These are phyloP conservation scores for Eucalyptus lansdowneana DNA, from an alignment of 345 rosid species.

Conservation along the genomic window DNA sequence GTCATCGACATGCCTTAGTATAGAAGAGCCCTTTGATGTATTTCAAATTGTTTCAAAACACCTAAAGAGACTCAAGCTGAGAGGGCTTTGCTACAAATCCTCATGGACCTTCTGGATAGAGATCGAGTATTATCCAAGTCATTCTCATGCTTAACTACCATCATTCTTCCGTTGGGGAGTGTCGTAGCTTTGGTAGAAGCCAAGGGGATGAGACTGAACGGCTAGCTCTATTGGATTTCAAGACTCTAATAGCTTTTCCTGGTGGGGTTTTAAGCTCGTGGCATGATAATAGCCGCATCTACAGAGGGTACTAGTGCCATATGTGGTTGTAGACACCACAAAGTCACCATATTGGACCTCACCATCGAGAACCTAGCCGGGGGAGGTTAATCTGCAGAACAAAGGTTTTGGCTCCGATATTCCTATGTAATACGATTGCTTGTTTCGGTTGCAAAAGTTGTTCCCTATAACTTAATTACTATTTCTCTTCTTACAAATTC, in stretches of 20 bases:
- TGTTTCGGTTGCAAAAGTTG: too few species aligned
- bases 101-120: neutral
- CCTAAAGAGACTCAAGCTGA: neutral
- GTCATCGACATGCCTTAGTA: too few species aligned
- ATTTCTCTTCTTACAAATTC: too few species aligned
- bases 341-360: neutral
- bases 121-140: too few species aligned
- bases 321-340: neutral
- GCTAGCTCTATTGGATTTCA: neutral
- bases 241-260: neutral
- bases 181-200: neutral
- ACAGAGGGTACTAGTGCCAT: too few species aligned
- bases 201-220: neutral
- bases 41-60: too few species aligned
- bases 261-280: neutral
- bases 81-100: neutral
- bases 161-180: neutral
- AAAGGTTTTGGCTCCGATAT: too few species aligned
- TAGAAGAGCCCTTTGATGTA: too few species aligned
- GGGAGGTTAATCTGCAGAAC: too few species aligned
- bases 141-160: neutral
- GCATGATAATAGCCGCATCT: neutral
- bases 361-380: fast-evolving
- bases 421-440: too few species aligned
- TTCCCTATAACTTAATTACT: too few species aligned